Conservation (phyloP, 768 basidiomycete species). For the Tremella fuciformis region DNA sequence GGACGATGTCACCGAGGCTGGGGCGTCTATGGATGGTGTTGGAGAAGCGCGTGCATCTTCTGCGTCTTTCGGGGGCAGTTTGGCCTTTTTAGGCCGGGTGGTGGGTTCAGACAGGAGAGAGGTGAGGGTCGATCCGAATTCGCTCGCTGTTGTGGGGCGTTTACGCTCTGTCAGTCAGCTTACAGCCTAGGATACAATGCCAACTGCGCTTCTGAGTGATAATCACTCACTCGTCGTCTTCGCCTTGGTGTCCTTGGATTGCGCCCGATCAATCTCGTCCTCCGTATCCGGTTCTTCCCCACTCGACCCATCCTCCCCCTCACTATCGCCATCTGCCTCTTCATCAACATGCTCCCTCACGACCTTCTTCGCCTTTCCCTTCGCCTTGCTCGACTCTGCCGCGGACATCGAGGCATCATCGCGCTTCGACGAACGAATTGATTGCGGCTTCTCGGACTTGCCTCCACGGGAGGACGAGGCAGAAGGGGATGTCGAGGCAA, state of each 20-base stretch:
- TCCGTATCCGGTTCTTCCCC: slow-evolving; percentile 10
- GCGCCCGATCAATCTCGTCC: slow-evolving; percentile 10
- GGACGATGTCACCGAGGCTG: slow-evolving; percentile 3
- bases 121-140: slow-evolving; percentile 51
- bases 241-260: background rate
- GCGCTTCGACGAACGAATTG: too few relatives aligned
- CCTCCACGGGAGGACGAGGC: background rate
- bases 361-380: slow-evolving; percentile 4
- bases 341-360: slow-evolving; percentile 5
- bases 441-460: background rate
- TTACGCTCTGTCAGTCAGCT: slow-evolving; percentile 41
- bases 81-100: slow-evolving; percentile 9
- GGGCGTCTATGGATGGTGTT: slow-evolving; percentile 6
- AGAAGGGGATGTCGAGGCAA: background rate
- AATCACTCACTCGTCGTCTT: background rate
- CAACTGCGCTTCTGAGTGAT: background rate
- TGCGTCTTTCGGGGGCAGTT: background rate
- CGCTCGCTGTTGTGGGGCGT: slow-evolving; percentile 46
- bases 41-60: background rate
- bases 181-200: too few relatives aligned
- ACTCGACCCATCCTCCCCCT: slow-evolving; percentile 5
- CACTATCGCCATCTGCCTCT: background rate
- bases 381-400: background rate
- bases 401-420: too few relatives aligned
- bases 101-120: slow-evolving; percentile 39